Evolutionary conservation across 805 yeast species (phyloP).

Genomic region (Isabelozyma rhagii): DNA sequence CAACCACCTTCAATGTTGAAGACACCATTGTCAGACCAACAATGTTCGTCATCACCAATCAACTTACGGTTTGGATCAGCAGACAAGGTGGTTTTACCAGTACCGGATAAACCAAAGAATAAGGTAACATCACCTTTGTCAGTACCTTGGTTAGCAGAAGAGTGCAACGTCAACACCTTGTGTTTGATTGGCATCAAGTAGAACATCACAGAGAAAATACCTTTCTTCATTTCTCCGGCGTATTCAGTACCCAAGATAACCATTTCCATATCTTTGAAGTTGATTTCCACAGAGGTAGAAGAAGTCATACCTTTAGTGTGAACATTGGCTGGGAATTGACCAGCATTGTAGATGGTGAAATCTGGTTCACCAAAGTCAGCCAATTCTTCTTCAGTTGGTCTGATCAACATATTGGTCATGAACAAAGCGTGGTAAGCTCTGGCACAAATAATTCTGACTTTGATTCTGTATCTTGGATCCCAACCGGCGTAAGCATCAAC

Average conservation of each 20-base stretch:
- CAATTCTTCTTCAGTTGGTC: slow-evolving; percentile 89
- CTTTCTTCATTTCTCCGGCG: slow-evolving; percentile 99
- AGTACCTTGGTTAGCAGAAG: slow-evolving; percentile 89
- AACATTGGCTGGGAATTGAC: slow-evolving; percentile 97
- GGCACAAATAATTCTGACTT: slow-evolving; percentile 94
- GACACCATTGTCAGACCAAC: slow-evolving; percentile 98
- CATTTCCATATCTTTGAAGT: slow-evolving; percentile 98
- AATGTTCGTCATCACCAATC: slow-evolving; percentile 98
- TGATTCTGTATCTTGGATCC: slow-evolving; percentile 97
- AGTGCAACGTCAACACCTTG: slow-evolving; percentile 88
- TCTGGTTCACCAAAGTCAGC: slow-evolving; percentile 93
- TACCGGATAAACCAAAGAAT: slow-evolving; percentile 96
- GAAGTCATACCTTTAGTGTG: slow-evolving; percentile 98
- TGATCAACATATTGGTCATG: slow-evolving; percentile 97
- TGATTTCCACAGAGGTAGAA: slow-evolving; percentile 90
- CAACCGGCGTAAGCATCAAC: slow-evolving; percentile 98
- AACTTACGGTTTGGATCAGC: slow-evolving; percentile 93
- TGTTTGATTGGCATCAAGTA: slow-evolving; percentile 95
- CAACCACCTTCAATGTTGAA: slow-evolving; percentile 99
- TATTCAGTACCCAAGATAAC: slow-evolving; percentile 97
- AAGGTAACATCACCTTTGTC: slow-evolving; percentile 82
- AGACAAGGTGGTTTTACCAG: slow-evolving; percentile 96
- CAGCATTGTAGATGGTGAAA: slow-evolving; percentile 97
- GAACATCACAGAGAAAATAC: slow-evolving; percentile 98
- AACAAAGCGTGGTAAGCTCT: slow-evolving; percentile 97